Base-by-base conservation (phyloP, 371 early-diverging fungal species). In the Mucor saturninus region DNA sequence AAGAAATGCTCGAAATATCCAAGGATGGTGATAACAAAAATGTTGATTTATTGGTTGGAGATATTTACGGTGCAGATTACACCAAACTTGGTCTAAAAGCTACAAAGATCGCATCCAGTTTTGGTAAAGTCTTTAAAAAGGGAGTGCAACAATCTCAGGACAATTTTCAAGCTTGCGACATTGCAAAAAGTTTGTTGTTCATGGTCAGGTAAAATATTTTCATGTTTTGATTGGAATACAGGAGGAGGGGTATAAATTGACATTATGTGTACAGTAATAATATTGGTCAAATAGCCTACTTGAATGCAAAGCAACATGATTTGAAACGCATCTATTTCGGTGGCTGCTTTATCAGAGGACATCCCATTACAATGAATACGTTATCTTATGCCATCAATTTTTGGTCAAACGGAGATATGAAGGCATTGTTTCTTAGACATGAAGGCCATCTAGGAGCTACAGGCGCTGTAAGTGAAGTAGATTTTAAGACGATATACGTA, bases 381-480 rank as follows among this genome's bases (percentile, higher is more conserved):
- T 80, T 98, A 48, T 94, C 94, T 32, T 95, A 94, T 70, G 98
- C 96, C 50, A 95, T 98, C 67, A 85, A 93, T 61, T 98, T 95
- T 71, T 98, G 99, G 99, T 96, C 96, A 29, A 90, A 92, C 61
- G 98, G 97, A 43, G 83, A 89, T 52, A 97, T 96, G 81, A 91
- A 94, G 74, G 98, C 99, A 4, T 75, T 94, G 39, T 98, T 98
- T 65, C 74, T 97, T 53, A 87, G 97, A 26, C 99, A 98, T 69
- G 99, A 98, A 80, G 98, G 99, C 4, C 97, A 94, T 69, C 80
- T 97, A 45, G 99, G 99, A 9, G 96, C 97, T 0, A 88, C 95
- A 14, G 98, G 98, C 7, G 98, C 98, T 1, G 80, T 79, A 71
- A 76, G 73, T 62, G 32, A 54, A 42, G 81, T 83, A 21, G 21